These are phyloP conservation scores for Piromyces sp. DNA, from an alignment of 192 early-diverging fungal genomes.

Conservation along the genomic window DNA sequence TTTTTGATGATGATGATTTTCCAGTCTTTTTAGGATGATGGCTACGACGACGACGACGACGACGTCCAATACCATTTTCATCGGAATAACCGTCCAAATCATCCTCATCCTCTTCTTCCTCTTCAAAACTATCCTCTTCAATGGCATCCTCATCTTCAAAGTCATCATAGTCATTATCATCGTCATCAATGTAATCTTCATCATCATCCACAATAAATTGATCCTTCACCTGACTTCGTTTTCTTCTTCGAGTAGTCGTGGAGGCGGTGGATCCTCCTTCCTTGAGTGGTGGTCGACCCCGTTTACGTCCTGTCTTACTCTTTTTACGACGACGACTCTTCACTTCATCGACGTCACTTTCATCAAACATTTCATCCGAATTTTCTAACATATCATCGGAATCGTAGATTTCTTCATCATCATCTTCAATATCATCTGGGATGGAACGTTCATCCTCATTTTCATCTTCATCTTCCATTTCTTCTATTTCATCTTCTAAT, in stretches of 20 bases:
- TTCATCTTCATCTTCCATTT: neutral
- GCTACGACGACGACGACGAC: neutral
- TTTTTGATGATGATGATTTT: no score
- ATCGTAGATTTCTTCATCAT: neutral
- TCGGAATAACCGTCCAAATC: neutral
- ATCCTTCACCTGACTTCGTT: neutral
- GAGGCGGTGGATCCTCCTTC: neutral
- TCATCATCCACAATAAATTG: neutral
- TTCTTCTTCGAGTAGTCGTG: neutral
- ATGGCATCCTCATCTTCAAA: neutral
- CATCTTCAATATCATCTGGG: neutral
- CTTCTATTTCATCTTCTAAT: neutral
- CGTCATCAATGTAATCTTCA: neutral
- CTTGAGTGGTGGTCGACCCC: neutral
- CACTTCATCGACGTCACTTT: neutral
- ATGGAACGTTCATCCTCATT: neutral
- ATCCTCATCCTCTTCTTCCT: no score
- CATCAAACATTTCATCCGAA: neutral
- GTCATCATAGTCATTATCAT: neutral
- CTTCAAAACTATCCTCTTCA: neutral
- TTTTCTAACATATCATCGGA: neutral
- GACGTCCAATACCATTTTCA: neutral
- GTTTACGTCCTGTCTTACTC: neutral
- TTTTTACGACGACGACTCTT: neutral
- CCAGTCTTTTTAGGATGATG: neutral